A percentile compares a stretch with the other conserved stretches of the same genome.
These are phyloP conservation scores for Litsea cubeba DNA, from an alignment of 164 flowering plant genomes.

Conservation along the genomic window DNA sequence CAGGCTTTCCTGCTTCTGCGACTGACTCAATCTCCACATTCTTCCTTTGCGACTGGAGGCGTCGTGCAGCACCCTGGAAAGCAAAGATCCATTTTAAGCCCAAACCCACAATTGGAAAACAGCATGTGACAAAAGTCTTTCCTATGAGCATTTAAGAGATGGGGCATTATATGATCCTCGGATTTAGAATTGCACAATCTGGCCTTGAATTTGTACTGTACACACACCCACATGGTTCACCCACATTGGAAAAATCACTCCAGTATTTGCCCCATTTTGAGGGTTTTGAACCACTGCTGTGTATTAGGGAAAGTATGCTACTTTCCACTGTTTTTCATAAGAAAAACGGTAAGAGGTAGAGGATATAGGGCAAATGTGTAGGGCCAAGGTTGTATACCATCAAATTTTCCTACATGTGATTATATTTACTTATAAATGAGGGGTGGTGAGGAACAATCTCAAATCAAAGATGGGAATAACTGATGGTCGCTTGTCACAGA, in stretches of 20 bases:
- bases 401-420: no score
- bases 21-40: conserved; percentile 75
- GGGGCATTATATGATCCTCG: not conserved
- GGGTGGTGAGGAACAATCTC: no score
- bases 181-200: not conserved
- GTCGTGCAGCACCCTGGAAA: conserved; percentile 94
- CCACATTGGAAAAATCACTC: not conserved
- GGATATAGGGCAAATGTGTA: no score
- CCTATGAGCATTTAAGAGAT: not conserved
- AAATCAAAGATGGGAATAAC: no score
- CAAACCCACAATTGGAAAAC: not conserved
- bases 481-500: no score
- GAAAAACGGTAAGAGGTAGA: no score
- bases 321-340: no score
- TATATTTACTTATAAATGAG: no score
- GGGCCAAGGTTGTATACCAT: no score
- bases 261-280: not conserved
- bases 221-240: not conserved
- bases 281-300: not conserved
- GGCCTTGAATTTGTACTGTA: not conserved
- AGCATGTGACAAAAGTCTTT: not conserved
- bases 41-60: conserved; percentile 58
- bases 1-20: conserved; percentile 69
- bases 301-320: no score
- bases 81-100: not conserved